Base-by-base conservation (phyloP, 2,329 filamentous ascomycete species). In the Alternaria burnsii region DNA sequence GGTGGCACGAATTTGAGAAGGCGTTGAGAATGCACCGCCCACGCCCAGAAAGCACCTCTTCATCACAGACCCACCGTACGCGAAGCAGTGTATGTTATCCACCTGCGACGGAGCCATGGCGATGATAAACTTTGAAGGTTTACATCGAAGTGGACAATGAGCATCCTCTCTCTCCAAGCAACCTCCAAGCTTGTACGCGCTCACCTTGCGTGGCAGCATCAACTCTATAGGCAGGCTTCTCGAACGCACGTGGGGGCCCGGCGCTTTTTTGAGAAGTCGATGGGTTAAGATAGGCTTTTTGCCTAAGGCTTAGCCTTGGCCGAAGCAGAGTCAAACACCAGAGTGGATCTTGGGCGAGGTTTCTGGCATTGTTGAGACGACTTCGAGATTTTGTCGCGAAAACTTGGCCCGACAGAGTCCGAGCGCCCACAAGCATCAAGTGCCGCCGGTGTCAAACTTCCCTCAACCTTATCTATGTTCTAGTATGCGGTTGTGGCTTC, bases 231-330 rank as follows among this genome's bases (percentile, higher is more conserved):
- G 43, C 42, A 57, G 24, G 43, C 54, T 36, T 56, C 42, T 47
- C 44, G 20, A 47, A 52, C 36, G 46, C 26, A 53, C 59, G 54
- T 50, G 56, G 55, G 58, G 50, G 41, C 12, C 18, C 41, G 38
- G 58, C 51, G 53, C 58, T 54, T 55, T 58, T 56, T 48, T 58
- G 66, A 28, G 24, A 36, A 34, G 41, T 44, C 20, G 47, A 42
- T 30, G 34, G 43, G 66, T 69, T 42, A 44, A 66, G 51, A 66
- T 68, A 70, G 36, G 44, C 56, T 59, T 66, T 67, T 44, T 63
- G 59, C 67, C 66, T 65, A 69, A 70, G 67, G 66, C 64, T 70
- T 65, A 42, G 64, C 59, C 62, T 66, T 68, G 61, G 64, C 60
- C 48, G 53, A 52, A 53, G 61, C 52, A 63, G 38, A 62, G 59